These are phyloP conservation scores for Cytauxzoon felis DNA, from an alignment of 169 alveolate species.

Conservation along the genomic window DNA sequence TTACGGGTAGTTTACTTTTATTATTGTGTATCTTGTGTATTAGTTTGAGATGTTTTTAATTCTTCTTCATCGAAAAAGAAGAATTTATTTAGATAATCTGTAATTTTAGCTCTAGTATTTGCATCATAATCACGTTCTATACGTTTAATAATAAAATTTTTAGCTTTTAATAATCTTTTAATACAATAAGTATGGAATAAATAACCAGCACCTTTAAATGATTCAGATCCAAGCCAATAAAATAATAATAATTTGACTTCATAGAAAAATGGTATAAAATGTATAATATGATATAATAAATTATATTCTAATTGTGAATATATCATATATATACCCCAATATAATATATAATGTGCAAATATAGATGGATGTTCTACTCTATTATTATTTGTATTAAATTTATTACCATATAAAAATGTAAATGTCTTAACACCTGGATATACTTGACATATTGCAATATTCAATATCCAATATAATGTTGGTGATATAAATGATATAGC, in stretches of 20 bases:
- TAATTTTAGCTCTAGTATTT: slow-evolving; percentile 1
- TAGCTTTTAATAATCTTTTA: slow-evolving; percentile 9
- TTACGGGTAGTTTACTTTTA: no score
- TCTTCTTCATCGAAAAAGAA: neutral
- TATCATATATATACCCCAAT: slow-evolving; percentile 68
- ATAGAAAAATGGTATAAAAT: slow-evolving; percentile 64
- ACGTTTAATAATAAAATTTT: neutral
- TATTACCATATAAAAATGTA: slow-evolving; percentile 34
- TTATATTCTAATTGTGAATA: slow-evolving; percentile 51
- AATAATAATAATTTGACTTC: slow-evolving; percentile 66
- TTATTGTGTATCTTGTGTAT: no score
- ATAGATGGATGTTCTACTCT: slow-evolving; percentile 14
- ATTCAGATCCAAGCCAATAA: slow-evolving; percentile 71
- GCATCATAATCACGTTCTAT: slow-evolving; percentile 32
- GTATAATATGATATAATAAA: slow-evolving; percentile 30
- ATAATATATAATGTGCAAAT: slow-evolving; percentile 64
- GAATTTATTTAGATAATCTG: slow-evolving; percentile 4
- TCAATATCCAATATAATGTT: slow-evolving; percentile 24
- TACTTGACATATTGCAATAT: slow-evolving; percentile 47
- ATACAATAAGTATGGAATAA: slow-evolving; percentile 46
- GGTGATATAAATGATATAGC: slow-evolving; percentile 37
- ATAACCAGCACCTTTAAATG: slow-evolving; percentile 76
- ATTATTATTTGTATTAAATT: neutral
- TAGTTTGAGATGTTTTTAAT: no score
- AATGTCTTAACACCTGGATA: slow-evolving; percentile 60